Percentiles rank a stretch among this genome's conserved stretches.
These are phyloP conservation scores for Reticulascus tulasneorum DNA, from an alignment of 2,329 filamentous ascomycete species.

Conservation along the genomic window DNA sequence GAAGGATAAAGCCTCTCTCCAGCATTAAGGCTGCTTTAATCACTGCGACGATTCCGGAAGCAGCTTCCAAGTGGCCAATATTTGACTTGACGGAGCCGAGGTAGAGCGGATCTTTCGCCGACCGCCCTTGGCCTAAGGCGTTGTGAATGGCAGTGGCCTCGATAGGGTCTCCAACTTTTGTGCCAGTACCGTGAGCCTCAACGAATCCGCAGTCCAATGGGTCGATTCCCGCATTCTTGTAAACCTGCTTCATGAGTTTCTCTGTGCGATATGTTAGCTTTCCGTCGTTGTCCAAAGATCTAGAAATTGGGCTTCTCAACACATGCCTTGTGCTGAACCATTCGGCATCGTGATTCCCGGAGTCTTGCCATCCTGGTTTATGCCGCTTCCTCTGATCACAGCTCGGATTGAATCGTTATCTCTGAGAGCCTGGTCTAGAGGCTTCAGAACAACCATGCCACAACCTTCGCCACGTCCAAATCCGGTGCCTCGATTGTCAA, in stretches of 20 bases:
- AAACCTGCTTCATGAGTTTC: conserved; percentile 35
- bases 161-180: conserved; percentile 51
- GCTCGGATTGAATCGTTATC: conserved; percentile 53
- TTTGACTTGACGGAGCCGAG: conserved; percentile 49
- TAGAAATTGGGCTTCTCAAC: neutral
- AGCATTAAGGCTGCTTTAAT: conserved; percentile 51
- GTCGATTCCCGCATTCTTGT: conserved; percentile 24
- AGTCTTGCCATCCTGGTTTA: conserved; percentile 54
- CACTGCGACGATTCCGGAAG: conserved; percentile 46
- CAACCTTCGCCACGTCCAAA: conserved; percentile 60
- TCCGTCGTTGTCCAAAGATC: neutral
- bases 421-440: conserved; percentile 47
- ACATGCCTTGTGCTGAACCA: conserved; percentile 37
- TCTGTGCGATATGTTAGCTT: conserved; percentile 22
- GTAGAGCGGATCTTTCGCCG: conserved; percentile 28
- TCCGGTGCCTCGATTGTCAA: conserved; percentile 29
- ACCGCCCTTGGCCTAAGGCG: conserved; percentile 31
- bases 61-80: conserved; percentile 48
- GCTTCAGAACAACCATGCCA: conserved; percentile 53
- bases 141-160: conserved; percentile 45
- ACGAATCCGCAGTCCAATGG: conserved; percentile 25
- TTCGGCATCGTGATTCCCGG: conserved; percentile 56
- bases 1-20: conserved; percentile 45
- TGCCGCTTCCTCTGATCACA: conserved; percentile 45
- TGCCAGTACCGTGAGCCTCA: conserved; percentile 56